A percentile compares a stretch with the other conserved stretches of the same genome.
Conservation (phyloP, 2,329 filamentous ascomycete species). For the Colletotrichum australisinense region DNA sequence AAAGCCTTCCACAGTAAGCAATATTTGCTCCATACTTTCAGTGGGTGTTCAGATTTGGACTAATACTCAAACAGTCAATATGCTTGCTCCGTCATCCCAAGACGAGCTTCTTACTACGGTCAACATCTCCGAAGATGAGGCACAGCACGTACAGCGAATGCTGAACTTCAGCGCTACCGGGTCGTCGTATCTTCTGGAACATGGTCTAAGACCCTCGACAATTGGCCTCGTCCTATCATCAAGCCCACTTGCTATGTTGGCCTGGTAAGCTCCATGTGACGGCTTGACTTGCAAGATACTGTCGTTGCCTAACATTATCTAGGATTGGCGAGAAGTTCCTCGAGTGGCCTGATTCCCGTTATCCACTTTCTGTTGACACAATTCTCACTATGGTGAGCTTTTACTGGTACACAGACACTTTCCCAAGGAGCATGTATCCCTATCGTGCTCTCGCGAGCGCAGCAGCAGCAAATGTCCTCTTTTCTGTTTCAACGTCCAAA, state of each 20-base stretch:
- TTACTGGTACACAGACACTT: slow-evolving; percentile 66
- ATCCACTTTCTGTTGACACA: slow-evolving; percentile 49
- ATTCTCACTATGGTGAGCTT: slow-evolving; percentile 63
- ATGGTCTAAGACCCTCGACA: slow-evolving; percentile 65
- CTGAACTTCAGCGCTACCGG: slow-evolving; percentile 44
- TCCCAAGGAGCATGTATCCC: slow-evolving; percentile 57
- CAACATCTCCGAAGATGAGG: background rate
- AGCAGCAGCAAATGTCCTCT: slow-evolving; percentile 4
- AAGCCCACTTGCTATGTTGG: slow-evolving; percentile 66
- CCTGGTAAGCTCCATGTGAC: slow-evolving; percentile 50
- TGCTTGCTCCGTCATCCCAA: background rate
- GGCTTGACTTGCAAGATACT: background rate
- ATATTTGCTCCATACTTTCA: background rate
- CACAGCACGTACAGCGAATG: background rate
- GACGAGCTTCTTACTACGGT: background rate
- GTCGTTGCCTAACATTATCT: background rate
- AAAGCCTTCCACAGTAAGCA: slow-evolving; percentile 51
- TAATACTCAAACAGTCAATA: background rate
- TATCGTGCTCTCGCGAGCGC: background rate
- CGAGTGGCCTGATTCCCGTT: slow-evolving; percentile 59
- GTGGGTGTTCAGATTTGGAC: background rate
- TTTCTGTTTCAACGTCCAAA: slow-evolving; percentile 43
- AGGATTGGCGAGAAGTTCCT: slow-evolving; percentile 68
- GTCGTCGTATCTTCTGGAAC: slow-evolving; percentile 61
- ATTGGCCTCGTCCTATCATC: slow-evolving; percentile 64